A percentile compares a stretch with the other conserved stretches of the same genome.
phyloP scores from a whole-genome alignment of 2,329 filamentous ascomycete genomes.

The Sarocladium kiliense region DNA sequence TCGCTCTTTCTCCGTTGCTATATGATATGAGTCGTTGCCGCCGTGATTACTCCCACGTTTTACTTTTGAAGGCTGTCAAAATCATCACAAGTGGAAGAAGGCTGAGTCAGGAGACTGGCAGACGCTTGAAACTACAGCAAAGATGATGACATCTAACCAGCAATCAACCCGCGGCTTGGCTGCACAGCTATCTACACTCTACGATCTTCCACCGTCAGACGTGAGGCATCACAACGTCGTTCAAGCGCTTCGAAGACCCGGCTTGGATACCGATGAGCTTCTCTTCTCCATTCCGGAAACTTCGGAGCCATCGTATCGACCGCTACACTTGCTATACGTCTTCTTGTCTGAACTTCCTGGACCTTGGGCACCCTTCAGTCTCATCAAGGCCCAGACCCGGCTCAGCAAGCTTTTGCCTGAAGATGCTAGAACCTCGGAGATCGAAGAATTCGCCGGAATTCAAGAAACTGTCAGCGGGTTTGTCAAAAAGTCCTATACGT shows the following conservation, averaged over 20 bases:
- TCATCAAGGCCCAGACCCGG: slow-evolving; percentile 28
- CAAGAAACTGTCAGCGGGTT: slow-evolving; percentile 16
- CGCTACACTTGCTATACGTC: slow-evolving; percentile 20
- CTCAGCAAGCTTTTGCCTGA: slow-evolving; percentile 32
- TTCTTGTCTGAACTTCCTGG: slow-evolving; percentile 20
- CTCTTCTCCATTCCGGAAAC: slow-evolving; percentile 18
- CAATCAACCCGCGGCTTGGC: not conserved
- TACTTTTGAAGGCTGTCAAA: not conserved
- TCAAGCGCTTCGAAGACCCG: slow-evolving; percentile 9
- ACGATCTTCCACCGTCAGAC: slow-evolving; percentile 14
- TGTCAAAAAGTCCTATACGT: slow-evolving; percentile 26
- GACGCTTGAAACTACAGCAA: not conserved
- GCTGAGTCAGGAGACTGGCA: slow-evolving; percentile 4
- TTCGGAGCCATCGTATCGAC: slow-evolving; percentile 15
- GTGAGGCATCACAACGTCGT: slow-evolving; percentile 14
- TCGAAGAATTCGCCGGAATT: slow-evolving; percentile 13
- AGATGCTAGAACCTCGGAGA: slow-evolving; percentile 22
- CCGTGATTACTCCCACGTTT: not conserved
- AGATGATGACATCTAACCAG: not conserved
- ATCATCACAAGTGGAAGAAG: slow-evolving; percentile 1
- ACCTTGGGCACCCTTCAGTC: slow-evolving; percentile 21
- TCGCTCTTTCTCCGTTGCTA: not conserved
- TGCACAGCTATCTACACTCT: slow-evolving; percentile 15
- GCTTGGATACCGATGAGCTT: slow-evolving; percentile 15
- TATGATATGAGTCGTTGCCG: not conserved